These are phyloP conservation scores for Leavenworthia alabamica DNA, from an alignment of 345 rosid genomes.

Conservation along the genomic window DNA sequence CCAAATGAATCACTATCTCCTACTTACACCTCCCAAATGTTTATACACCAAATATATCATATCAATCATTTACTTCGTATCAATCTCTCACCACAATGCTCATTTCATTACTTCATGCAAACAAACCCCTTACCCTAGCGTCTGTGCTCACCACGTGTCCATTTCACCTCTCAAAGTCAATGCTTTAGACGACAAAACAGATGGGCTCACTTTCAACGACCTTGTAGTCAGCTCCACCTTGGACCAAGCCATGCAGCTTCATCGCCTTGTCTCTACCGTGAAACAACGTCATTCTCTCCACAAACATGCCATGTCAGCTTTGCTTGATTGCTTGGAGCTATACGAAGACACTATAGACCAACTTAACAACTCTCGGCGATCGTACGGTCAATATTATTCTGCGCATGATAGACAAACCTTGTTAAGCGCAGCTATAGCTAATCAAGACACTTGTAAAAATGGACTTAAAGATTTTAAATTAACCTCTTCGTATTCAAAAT, in stretches of 20 bases:
- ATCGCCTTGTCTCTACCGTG: slow-evolving; percentile 36
- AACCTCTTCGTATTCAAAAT: slow-evolving; percentile 33
- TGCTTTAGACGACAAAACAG: slow-evolving; percentile 19
- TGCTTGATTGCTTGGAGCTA: slow-evolving; percentile 60
- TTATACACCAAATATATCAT: slow-evolving; percentile 7
- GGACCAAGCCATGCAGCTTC: slow-evolving; percentile 50
- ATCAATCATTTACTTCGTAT: slow-evolving; percentile 9
- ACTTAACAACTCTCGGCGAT: slow-evolving; percentile 48
- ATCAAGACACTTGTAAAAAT: slow-evolving; percentile 61
- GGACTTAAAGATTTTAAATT: slow-evolving; percentile 58
- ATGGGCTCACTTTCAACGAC: slow-evolving; percentile 36
- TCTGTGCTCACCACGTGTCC: slow-evolving; percentile 38
- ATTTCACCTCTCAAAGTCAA: slow-evolving; percentile 23
- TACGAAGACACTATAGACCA: slow-evolving; percentile 46
- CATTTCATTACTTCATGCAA: slow-evolving; percentile 41
- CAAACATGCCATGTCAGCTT: slow-evolving; percentile 46
- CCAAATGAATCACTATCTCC: slow-evolving; percentile 19
- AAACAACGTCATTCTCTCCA: slow-evolving; percentile 34
- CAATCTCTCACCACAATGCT: slow-evolving; percentile 22
- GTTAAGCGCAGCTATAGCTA: slow-evolving; percentile 71
- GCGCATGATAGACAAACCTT: slow-evolving; percentile 51
- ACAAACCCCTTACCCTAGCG: slow-evolving; percentile 54
- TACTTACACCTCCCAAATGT: background rate
- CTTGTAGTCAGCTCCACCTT: slow-evolving; percentile 41
- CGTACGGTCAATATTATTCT: slow-evolving; percentile 10